Evolutionary conservation across 2,329 filamentous ascomycete genomes (phyloP).

Genomic region (Falciphora oryzae): DNA sequence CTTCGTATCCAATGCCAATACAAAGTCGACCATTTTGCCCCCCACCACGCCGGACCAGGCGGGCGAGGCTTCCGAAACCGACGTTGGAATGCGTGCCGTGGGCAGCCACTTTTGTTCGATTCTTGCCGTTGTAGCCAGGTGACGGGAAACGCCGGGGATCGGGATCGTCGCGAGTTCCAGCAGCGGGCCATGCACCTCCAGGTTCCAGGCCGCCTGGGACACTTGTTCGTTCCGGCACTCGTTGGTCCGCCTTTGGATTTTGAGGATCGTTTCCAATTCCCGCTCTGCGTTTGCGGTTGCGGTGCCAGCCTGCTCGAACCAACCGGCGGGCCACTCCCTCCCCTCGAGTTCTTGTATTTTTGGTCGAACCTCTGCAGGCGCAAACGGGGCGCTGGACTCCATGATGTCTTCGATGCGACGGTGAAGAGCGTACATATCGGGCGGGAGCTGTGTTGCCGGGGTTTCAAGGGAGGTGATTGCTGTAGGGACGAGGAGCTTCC

Average conservation of each 20-base stretch:
- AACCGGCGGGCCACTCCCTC: not conserved
- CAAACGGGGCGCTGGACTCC: too few relatives aligned
- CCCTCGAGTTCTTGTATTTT: not conserved
- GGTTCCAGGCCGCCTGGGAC: not conserved
- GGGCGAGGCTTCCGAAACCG: not conserved
- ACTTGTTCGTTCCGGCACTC: not conserved
- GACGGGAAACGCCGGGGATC: not conserved
- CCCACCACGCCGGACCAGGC: not conserved
- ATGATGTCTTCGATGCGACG: too few relatives aligned
- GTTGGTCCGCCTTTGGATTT: not conserved
- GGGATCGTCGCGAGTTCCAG: slow-evolving; percentile 1
- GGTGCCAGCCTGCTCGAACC: not conserved
- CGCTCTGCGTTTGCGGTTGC: not conserved
- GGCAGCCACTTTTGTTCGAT: slow-evolving; percentile 1
- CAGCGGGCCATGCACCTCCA: not conserved
- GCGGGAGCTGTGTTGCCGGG: too few relatives aligned
- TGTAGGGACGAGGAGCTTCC: too few relatives aligned
- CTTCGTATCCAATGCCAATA: not conserved
- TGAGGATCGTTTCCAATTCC: not conserved
- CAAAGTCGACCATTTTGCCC: slow-evolving; percentile 2
- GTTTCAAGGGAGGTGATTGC: too few relatives aligned
- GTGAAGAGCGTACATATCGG: too few relatives aligned
- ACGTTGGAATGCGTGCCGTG: not conserved
- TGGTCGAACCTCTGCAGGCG: too few relatives aligned
- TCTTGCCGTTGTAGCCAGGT: slow-evolving; percentile 2